phyloP scores from a whole-genome alignment of 2,329 filamentous ascomycete genomes.

The Pseudogymnoascus sp. region DNA sequence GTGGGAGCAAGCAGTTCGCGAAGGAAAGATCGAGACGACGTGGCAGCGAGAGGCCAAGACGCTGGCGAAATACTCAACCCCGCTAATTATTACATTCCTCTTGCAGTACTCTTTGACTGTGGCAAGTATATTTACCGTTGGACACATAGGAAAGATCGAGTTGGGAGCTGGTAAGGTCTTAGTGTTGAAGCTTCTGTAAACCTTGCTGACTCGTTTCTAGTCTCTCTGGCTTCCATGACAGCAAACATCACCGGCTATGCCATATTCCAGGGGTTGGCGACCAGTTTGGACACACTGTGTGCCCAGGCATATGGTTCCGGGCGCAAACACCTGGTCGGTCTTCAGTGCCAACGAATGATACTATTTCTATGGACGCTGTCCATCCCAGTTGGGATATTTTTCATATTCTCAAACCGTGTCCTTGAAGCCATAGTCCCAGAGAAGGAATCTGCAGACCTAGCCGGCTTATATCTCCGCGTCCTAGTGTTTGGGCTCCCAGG shows the following conservation, averaged over 20 bases:
- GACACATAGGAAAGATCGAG: slow-evolving; percentile 64
- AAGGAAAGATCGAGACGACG: slow-evolving; percentile 76
- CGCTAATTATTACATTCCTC: slow-evolving; percentile 65
- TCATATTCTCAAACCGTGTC: slow-evolving; percentile 60
- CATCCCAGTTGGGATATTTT: slow-evolving; percentile 64
- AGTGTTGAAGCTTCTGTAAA: not conserved
- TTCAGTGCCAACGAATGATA: slow-evolving; percentile 76
- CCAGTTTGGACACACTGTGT: slow-evolving; percentile 85
- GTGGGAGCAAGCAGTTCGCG: slow-evolving; percentile 78
- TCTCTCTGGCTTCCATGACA: slow-evolving; percentile 67
- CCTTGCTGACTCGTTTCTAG: slow-evolving; percentile 20
- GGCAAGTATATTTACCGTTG: slow-evolving; percentile 70
- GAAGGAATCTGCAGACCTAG: slow-evolving; percentile 59
- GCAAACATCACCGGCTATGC: slow-evolving; percentile 72
- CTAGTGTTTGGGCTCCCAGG: slow-evolving; percentile 65
- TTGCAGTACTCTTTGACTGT: slow-evolving; percentile 82
- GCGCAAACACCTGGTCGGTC: slow-evolving; percentile 76
- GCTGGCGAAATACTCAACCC: slow-evolving; percentile 61
- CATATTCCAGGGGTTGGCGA: slow-evolving; percentile 77
- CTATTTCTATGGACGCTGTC: slow-evolving; percentile 66
- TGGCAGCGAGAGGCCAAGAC: slow-evolving; percentile 88
- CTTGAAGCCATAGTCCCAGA: slow-evolving; percentile 64
- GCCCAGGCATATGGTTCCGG: slow-evolving; percentile 91
- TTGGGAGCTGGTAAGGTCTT: slow-evolving; percentile 42
- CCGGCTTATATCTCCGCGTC: slow-evolving; percentile 65